These are phyloP conservation scores for Diospyros lotus DNA, from an alignment of 148 eudicot genomes.

Conservation along the genomic window DNA sequence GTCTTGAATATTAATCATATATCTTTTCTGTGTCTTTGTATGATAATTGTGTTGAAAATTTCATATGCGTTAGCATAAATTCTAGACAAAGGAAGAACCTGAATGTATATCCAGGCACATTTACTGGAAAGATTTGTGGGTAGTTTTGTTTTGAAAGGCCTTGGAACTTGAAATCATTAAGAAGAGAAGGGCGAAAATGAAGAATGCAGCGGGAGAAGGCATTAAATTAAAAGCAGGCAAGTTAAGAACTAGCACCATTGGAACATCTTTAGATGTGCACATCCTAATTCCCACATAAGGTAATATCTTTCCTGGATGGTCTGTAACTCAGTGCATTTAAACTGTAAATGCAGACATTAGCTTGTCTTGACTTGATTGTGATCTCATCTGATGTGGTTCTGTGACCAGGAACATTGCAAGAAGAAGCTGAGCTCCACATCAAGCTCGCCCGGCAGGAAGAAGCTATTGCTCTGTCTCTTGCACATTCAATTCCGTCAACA, in stretches of 20 bases:
- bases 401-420: conserved; percentile 72
- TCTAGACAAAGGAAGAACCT: too few relatives aligned
- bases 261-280: not conserved
- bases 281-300: conserved; percentile 51
- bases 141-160: too few relatives aligned
- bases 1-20: too few relatives aligned
- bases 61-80: too few relatives aligned
- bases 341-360: conserved; percentile 76
- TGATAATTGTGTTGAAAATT: too few relatives aligned
- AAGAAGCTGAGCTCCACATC: conserved; percentile 38
- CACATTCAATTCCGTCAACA: conserved; percentile 86
- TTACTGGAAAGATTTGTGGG: too few relatives aligned
- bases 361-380: conserved; percentile 51
- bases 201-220: too few relatives aligned
- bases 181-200: too few relatives aligned
- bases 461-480: conserved; percentile 48
- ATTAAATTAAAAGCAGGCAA: not conserved
- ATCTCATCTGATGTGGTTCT: conserved; percentile 62
- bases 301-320: conserved; percentile 53
- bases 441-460: conserved; percentile 66
- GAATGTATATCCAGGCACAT: too few relatives aligned
- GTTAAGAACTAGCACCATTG: too few relatives aligned
- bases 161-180: too few relatives aligned
- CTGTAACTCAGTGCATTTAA: conserved; percentile 62
- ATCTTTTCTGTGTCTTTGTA: too few relatives aligned